These are phyloP conservation scores for Helianthus tuberosus DNA, from an alignment of 129 eudicot genomes.

Conservation along the genomic window DNA sequence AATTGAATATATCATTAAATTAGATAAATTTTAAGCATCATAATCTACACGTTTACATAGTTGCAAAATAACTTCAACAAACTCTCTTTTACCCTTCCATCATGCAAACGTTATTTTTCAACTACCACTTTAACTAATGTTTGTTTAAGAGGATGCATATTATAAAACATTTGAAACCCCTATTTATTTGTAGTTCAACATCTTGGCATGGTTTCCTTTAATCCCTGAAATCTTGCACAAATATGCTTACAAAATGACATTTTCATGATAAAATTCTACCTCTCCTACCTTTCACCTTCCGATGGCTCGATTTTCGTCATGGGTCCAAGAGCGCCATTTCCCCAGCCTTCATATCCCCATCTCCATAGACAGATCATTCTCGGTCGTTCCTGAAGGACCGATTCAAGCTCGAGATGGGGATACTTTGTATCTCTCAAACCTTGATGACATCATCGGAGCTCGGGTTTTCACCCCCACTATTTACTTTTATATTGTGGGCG, in stretches of 20 bases:
- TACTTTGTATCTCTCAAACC: conserved; percentile 84
- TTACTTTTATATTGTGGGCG: conserved; percentile 57
- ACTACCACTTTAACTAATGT: conserved; percentile 17
- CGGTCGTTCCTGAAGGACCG: conserved; percentile 53
- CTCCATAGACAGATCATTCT: conserved; percentile 41
- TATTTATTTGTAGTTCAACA: conserved; percentile 48
- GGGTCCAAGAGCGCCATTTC: conserved; percentile 75
- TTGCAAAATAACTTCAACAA: conserved; percentile 8
- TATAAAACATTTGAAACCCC: conserved; percentile 21
- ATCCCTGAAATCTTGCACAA: conserved; percentile 24
- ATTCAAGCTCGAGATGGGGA: conserved; percentile 48
- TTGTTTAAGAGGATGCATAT: conserved; percentile 8
- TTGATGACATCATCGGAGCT: conserved; percentile 85
- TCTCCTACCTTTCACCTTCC: conserved; percentile 28
- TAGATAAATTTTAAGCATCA: neutral
- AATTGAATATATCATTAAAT: neutral
- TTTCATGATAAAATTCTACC: conserved; percentile 27
- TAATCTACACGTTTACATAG: neutral
- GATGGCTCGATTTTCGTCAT: conserved; percentile 57
- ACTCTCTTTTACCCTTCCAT: conserved; percentile 27
- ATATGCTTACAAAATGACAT: conserved; percentile 49
- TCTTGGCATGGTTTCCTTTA: conserved; percentile 43
- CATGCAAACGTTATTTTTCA: conserved; percentile 43
- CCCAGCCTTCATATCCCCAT: conserved; percentile 66
- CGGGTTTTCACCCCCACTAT: conserved; percentile 90